These are phyloP conservation scores for Backusella liffmaniae DNA, from an alignment of 192 early-diverging fungal species.

Conservation along the genomic window DNA sequence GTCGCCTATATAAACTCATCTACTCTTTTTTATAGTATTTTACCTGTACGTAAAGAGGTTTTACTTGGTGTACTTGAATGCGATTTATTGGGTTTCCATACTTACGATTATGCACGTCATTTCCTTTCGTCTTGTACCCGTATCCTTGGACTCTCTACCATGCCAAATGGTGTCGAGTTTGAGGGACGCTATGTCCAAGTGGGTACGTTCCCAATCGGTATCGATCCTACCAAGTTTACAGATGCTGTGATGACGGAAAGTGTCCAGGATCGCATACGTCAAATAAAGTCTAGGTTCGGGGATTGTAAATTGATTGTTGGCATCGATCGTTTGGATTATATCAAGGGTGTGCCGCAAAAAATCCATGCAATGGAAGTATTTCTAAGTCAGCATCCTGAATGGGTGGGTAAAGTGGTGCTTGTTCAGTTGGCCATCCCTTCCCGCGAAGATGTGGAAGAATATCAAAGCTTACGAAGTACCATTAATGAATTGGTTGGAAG, in stretches of 20 bases:
- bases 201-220: constrained; percentile 99
- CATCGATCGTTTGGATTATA: constrained; percentile 99
- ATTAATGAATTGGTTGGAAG: constrained; percentile 98
- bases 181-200: constrained; percentile 93
- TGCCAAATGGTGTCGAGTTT: constrained; percentile 92
- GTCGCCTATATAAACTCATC: background rate
- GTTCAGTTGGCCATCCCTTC: constrained; percentile 98
- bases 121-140: constrained; percentile 96
- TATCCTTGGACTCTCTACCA: constrained; percentile 92
- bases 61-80: constrained; percentile 88
- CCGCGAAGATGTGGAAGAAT: constrained; percentile 98
- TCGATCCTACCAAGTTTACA: constrained; percentile 92
- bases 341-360: constrained; percentile 99
- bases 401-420: constrained; percentile 90
- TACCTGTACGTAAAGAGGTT: constrained; percentile 93
- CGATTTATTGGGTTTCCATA: constrained; percentile 98
- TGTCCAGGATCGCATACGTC: constrained; percentile 74
- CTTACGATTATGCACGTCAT: constrained; percentile 98
- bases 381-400: constrained; percentile 84
- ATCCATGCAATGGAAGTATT: constrained; percentile 95
- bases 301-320: constrained; percentile 92
- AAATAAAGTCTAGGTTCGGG: constrained; percentile 79
- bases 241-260: constrained; percentile 71
- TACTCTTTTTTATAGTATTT: constrained; percentile 49
- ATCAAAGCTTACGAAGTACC: constrained; percentile 87